phyloP scores from a whole-genome alignment of 1,284 basidiomycete genomes.

The Puccinia novopanici region DNA sequence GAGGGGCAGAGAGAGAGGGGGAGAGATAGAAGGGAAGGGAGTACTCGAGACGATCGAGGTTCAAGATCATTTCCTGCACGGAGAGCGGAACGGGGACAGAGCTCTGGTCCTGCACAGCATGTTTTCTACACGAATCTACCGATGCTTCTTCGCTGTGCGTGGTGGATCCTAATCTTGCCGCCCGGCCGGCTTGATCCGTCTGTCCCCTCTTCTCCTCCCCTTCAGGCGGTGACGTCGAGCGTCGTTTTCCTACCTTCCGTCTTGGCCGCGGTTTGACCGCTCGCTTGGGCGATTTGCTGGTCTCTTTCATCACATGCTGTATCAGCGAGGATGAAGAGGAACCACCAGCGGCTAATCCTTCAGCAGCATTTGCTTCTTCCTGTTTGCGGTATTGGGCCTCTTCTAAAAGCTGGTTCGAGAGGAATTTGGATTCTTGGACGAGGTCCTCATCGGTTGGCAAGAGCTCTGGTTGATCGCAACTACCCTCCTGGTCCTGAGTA shows the following conservation, averaged over 20 bases:
- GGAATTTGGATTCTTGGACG: constrained; percentile 33
- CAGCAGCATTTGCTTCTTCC: neutral
- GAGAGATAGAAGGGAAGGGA: constrained; percentile 45
- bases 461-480: neutral
- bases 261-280: neutral
- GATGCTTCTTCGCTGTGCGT: neutral
- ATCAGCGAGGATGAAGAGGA: neutral
- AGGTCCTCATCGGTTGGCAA: constrained; percentile 36
- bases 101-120: neutral
- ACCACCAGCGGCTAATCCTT: neutral
- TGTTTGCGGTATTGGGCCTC: constrained; percentile 14
- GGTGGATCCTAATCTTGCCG: neutral
- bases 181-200: neutral
- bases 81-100: constrained; percentile 22
- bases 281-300: neutral
- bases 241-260: neutral
- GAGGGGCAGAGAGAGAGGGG: neutral
- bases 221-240: neutral
- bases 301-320: neutral
- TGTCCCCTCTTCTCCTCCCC: neutral
- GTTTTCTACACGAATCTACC: neutral
- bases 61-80: constrained; percentile 32
- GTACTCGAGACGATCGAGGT: constrained; percentile 33
- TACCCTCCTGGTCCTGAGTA: neutral
- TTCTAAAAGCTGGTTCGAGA: constrained; percentile 7